These are phyloP conservation scores for Ophiostoma quercus DNA, from an alignment of 2,329 filamentous ascomycete genomes.

Conservation along the genomic window DNA sequence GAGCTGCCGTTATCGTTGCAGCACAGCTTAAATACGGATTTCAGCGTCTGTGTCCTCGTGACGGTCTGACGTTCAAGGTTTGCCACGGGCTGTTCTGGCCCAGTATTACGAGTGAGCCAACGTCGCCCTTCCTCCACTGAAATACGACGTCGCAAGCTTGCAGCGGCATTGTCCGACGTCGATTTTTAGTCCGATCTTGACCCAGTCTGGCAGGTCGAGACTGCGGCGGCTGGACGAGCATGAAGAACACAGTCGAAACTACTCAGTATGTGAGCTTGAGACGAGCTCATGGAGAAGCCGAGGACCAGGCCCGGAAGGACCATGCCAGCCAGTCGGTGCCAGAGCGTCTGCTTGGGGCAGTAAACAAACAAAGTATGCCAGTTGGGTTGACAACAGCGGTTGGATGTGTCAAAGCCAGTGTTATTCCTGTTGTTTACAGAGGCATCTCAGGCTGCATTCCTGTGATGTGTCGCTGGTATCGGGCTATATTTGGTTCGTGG, in stretches of 20 bases:
- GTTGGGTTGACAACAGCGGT: not conserved
- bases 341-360: not conserved
- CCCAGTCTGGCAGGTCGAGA: not conserved
- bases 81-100: constrained; percentile 7
- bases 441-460: not conserved
- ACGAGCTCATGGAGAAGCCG: not conserved
- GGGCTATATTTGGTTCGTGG: not conserved
- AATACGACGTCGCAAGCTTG: not conserved
- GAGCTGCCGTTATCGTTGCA: not conserved
- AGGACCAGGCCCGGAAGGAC: not conserved
- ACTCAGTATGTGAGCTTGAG: not conserved
- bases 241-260: not conserved
- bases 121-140: not conserved
- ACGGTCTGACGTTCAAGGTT: not conserved
- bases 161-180: not conserved
- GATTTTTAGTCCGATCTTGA: not conserved
- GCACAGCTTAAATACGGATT: not conserved
- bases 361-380: constrained; percentile 1
- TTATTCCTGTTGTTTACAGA: constrained; percentile 1
- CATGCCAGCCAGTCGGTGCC: constrained; percentile 9
- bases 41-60: not conserved
- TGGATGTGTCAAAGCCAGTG: not conserved
- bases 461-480: not conserved
- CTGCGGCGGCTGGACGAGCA: not conserved
- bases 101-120: not conserved